Conservation (phyloP, 75 land plant genomes). For the Cunninghamia lanceolata region DNA sequence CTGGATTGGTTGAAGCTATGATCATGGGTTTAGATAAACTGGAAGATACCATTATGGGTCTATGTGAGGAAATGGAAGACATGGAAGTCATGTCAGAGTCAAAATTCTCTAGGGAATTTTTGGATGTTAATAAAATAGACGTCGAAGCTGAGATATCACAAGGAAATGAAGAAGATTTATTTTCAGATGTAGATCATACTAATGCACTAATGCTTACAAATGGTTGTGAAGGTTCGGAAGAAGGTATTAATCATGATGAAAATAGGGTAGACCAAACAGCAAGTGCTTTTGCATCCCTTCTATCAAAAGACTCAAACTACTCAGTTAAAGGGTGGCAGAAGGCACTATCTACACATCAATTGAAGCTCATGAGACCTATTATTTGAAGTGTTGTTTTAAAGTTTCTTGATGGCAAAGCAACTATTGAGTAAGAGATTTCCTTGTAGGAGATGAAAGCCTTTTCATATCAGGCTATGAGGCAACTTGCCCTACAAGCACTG, state of each 20-base stretch:
- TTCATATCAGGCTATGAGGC: too few species aligned
- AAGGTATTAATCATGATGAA: not conserved
- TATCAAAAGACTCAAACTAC: not conserved
- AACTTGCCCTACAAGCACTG: too few species aligned
- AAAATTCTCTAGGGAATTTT: not conserved
- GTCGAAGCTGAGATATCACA: not conserved
- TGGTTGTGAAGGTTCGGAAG: not conserved
- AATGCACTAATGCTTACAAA: not conserved
- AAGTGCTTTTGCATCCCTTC: not conserved
- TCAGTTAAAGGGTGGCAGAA: not conserved
- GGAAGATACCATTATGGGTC: not conserved
- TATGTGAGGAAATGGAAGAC: not conserved
- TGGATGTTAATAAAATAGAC: not conserved
- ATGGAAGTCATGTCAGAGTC: not conserved
- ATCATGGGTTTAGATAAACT: not conserved
- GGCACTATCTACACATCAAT: not conserved
- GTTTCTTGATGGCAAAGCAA: too few species aligned
- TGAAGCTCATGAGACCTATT: too few species aligned
- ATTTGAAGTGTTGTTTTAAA: too few species aligned
- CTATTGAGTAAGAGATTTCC: too few species aligned
- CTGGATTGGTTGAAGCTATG: not conserved
- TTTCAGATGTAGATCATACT: not conserved
- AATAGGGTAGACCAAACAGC: not conserved
- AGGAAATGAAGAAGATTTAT: conserved; percentile 2
- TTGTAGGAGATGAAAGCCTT: too few species aligned